Evolutionary conservation across 2,329 filamentous ascomycete genomes (phyloP).

Genomic region (Xylariomycetidae sp.): DNA sequence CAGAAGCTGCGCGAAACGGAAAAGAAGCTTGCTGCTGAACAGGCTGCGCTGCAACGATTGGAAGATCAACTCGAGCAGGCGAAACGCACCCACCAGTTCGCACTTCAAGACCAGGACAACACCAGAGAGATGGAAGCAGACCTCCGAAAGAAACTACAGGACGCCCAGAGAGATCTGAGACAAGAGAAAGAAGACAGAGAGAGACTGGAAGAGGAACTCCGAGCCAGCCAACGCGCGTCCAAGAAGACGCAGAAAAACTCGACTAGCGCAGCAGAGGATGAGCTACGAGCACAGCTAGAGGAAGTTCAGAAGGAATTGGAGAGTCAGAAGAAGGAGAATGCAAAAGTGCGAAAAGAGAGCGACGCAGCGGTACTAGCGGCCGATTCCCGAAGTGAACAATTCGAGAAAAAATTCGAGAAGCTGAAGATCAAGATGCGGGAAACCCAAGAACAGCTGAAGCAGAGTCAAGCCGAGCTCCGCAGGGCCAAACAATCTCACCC

Average conservation of each 20-base stretch:
- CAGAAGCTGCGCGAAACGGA: conserved; percentile 34
- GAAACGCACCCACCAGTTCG: conserved; percentile 23
- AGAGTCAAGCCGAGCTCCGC: conserved; percentile 43
- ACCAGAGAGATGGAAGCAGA: conserved; percentile 27
- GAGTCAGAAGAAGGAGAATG: conserved; percentile 39
- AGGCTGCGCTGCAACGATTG: conserved; percentile 25
- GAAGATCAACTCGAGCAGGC: conserved; percentile 29
- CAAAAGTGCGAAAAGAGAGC: conserved; percentile 40
- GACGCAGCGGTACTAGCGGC: conserved; percentile 56
- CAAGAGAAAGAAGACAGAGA: conserved; percentile 28
- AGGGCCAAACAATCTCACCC: conserved; percentile 33
- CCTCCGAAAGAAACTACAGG: conserved; percentile 28
- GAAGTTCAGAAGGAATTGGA: conserved; percentile 26
- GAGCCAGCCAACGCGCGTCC: conserved; percentile 22
- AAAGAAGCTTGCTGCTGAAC: conserved; percentile 26
- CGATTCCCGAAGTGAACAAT: conserved; percentile 56
- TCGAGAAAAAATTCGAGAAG: conserved; percentile 67
- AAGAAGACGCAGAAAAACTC: conserved; percentile 24
- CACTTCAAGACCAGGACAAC: conserved; percentile 25
- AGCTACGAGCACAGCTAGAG: conserved; percentile 26
- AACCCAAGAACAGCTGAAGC: conserved; percentile 69
- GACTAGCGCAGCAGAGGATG: conserved; percentile 16
- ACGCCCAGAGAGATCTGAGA: conserved; percentile 23
- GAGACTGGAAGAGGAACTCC: conserved; percentile 29
- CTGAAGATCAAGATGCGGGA: conserved; percentile 66